Percentiles rank a stretch among this genome's conserved stretches.
Conservation (phyloP, 495 filamentous ascomycete genomes). For the Penicillium daleae region DNA sequence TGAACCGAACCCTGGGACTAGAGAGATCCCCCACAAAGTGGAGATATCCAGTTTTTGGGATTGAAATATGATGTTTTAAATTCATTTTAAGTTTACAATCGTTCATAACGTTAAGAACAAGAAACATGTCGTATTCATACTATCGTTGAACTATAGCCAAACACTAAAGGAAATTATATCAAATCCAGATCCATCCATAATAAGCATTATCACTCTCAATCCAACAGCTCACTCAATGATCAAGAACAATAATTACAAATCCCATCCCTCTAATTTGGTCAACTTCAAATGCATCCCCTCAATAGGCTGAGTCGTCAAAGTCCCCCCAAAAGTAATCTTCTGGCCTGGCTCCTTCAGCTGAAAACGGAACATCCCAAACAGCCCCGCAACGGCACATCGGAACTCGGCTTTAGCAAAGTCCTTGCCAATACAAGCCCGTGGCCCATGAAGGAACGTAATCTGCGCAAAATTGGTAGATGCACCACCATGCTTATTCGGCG, state of each 20-base stretch:
- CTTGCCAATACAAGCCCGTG: slow-evolving; percentile 49
- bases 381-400: slow-evolving; percentile 35
- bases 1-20: not conserved
- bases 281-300: slow-evolving; percentile 65
- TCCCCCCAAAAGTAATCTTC: slow-evolving; percentile 60
- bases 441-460: slow-evolving; percentile 50
- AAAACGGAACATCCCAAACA: slow-evolving; percentile 34
- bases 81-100: not conserved
- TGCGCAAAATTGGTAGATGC: slow-evolving; percentile 46
- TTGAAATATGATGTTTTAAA: not conserved
- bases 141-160: not conserved
- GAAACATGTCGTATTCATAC: not conserved
- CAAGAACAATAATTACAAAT: slow-evolving; percentile 6
- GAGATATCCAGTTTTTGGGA: not conserved
- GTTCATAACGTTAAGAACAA: not conserved
- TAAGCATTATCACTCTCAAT: not conserved
- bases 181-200: not conserved
- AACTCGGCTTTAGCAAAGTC: slow-evolving; percentile 45
- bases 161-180: not conserved
- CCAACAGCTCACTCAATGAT: not conserved
- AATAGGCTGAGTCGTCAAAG: slow-evolving; percentile 63
- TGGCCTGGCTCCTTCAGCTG: slow-evolving; percentile 60
- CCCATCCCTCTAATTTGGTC: slow-evolving; percentile 65
- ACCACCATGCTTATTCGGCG: slow-evolving; percentile 34
- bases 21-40: not conserved